Conservation (phyloP, 169 alveolate species). For the Cyclospora cayetanensis region DNA sequence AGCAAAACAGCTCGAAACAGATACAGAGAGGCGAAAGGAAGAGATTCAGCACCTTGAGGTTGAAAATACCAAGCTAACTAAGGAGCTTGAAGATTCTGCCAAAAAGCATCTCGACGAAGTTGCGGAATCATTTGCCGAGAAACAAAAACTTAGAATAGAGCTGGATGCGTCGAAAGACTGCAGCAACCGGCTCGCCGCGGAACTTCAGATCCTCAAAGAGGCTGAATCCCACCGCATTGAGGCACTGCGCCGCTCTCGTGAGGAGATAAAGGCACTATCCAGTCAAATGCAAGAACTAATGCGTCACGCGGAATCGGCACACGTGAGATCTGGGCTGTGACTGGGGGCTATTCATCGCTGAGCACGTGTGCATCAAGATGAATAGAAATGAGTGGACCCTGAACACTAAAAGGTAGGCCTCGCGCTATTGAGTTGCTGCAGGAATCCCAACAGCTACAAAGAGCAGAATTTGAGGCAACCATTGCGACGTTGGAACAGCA, state of each 20-base stretch:
- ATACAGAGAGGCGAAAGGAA: slow-evolving; percentile 1
- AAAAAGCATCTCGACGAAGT: slow-evolving; percentile 35
- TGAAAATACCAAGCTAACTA: slow-evolving; percentile 28
- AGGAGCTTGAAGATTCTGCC: slow-evolving; percentile 14
- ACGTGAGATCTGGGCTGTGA: neutral
- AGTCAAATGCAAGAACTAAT: slow-evolving; percentile 2
- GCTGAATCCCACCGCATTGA: neutral
- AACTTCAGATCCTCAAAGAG: slow-evolving; percentile 44
- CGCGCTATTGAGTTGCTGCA: too few relatives aligned
- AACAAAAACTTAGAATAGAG: slow-evolving; percentile 25
- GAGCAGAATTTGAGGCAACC: slow-evolving; percentile 27
- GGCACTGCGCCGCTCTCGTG: slow-evolving; percentile 32
- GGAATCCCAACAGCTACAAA: slow-evolving; percentile 61
- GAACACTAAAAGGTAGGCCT: too few relatives aligned
- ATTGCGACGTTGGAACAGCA: slow-evolving; percentile 47
- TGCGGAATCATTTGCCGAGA: slow-evolving; percentile 16
- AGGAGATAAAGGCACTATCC: slow-evolving; percentile 25
- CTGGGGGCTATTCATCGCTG: too few relatives aligned
- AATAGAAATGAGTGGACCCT: too few relatives aligned
- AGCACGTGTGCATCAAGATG: too few relatives aligned
- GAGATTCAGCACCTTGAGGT: neutral
- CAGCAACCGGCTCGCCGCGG: neutral
- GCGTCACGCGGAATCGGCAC: slow-evolving; percentile 35
- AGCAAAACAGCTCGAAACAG: neutral
- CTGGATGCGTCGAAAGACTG: slow-evolving; percentile 11